Evolutionary conservation across 345 rosid species (phyloP).

Genomic region (Heritiera littoralis): DNA sequence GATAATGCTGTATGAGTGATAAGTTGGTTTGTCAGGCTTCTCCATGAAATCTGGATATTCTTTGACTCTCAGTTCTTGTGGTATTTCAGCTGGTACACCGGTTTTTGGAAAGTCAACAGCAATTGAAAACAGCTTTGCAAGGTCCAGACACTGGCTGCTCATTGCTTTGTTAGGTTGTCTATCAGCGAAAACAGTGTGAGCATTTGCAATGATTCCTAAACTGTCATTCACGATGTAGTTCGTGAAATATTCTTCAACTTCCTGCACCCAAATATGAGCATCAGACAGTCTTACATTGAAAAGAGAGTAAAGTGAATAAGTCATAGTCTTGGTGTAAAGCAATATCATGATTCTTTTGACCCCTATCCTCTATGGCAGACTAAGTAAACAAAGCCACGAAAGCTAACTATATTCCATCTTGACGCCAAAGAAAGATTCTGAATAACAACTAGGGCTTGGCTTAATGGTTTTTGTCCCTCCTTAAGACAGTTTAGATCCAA

Average conservation of each 20-base stretch:
- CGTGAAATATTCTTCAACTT: conserved; percentile 46
- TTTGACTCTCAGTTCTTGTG: conserved; percentile 36
- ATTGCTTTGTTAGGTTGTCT: conserved; percentile 36
- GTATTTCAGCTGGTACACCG: conserved; percentile 55
- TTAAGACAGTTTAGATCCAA: too few species aligned
- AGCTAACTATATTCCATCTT: too few species aligned
- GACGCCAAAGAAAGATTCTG: too few species aligned
- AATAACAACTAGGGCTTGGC: too few species aligned
- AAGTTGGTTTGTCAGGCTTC: conserved; percentile 42
- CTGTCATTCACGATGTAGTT: conserved; percentile 51
- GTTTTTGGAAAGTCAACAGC: conserved; percentile 69
- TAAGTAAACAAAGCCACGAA: too few species aligned
- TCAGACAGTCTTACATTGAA: not conserved
- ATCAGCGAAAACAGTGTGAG: conserved; percentile 51
- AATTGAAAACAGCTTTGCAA: conserved; percentile 44
- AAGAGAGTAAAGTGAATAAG: not conserved
- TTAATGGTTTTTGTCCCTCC: too few species aligned
- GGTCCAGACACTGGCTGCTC: conserved; percentile 37
- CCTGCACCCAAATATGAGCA: conserved; percentile 27
- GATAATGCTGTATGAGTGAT: conserved; percentile 37
- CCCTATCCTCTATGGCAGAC: too few species aligned
- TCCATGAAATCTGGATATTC: conserved; percentile 69
- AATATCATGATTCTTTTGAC: too few species aligned
- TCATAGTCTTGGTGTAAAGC: not conserved
- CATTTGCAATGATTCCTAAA: conserved; percentile 47